Evolutionary conservation across 208 protist species (phyloP), one percentile per base, ranked within the genome.

Genomic region (Strigomonas galati): DNA sequence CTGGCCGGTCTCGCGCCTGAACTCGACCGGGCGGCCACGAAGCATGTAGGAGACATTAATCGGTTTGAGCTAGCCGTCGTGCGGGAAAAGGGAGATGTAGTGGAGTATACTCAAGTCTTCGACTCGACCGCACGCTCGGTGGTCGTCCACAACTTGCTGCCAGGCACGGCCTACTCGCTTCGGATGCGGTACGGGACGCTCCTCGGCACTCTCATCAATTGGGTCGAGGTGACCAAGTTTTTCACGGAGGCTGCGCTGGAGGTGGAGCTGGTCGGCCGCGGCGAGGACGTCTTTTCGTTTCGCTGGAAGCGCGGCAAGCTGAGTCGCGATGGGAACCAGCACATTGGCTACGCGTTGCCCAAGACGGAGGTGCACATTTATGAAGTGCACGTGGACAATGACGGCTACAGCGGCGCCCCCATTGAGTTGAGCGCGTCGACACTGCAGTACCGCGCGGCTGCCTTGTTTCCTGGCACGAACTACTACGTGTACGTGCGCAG

Each of bases 181-280:
- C 69, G 94, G 65, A 76, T 87, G 65, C 87, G 89, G 26, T 95
- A 95, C 72, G 71, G 75, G 53, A 96, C 85, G 26, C 72, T 96
- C 27, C 82, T 96, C 35, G 77, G 78, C 46, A 92, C 86, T 0
- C 78, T 85, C 72, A 82, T 77, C 23, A 81, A 83, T 26, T 97
- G 90, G 90, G 68, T 35, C 12, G 88, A 95, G 69, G 77, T 91
- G 54, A 73, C 79, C 6, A 78, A 88, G 10, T 91, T 97, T 32
- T 84, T 84, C 58, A 97, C 90, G 27, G 75, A 84, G 63, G 76
- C 84, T 6, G 37, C 85, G 30, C 75, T 88, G 37, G 64, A 86
- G 43, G 72, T 93, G 24, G 62, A 65, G 6, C 67, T 95, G 0
- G 48, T 71, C 28, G 72, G 72, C 5, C 75, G 88, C 40, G 92